A percentile compares a stretch with the other conserved stretches of the same genome.
Evolutionary conservation across 164 flowering plant genomes (phyloP).

Genomic region (Protea cynaroides): DNA sequence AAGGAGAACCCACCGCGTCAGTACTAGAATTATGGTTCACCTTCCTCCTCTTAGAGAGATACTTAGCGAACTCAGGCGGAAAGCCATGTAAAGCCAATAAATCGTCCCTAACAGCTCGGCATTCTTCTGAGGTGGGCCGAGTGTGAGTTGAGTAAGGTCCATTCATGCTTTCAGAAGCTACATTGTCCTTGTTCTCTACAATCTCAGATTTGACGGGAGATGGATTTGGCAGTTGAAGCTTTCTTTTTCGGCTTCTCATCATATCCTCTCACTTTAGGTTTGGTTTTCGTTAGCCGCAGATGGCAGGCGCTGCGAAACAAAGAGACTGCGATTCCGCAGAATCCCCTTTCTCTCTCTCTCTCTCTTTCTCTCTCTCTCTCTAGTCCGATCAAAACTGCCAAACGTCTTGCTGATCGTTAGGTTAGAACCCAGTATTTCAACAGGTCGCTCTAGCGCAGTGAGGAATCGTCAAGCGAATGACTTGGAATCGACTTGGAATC

Average conservation of each 20-base stretch:
- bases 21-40: not conserved
- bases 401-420: too few species aligned
- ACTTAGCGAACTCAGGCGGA: constrained; percentile 68
- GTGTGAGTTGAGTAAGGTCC: constrained; percentile 49
- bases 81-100: constrained; percentile 72
- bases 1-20: not conserved
- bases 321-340: too few species aligned
- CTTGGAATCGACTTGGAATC: too few species aligned
- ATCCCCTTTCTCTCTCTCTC: too few species aligned
- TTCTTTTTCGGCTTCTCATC: constrained; percentile 19
- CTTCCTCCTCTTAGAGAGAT: constrained; percentile 19
- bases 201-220: constrained; percentile 11
- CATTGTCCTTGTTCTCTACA: constrained; percentile 3
- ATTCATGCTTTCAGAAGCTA: not conserved
- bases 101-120: constrained; percentile 52
- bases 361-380: too few species aligned
- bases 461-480: too few species aligned
- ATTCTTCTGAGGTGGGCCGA: constrained; percentile 70
- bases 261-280: too few species aligned
- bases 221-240: constrained; percentile 13
- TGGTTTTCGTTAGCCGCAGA: too few species aligned
- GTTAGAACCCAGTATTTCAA: too few species aligned
- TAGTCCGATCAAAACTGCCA: too few species aligned
- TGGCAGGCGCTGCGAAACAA: too few species aligned
- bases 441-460: too few species aligned